These are phyloP conservation scores for Basipetospora sp. DNA, from an alignment of 2,329 filamentous ascomycete species.

Conservation along the genomic window DNA sequence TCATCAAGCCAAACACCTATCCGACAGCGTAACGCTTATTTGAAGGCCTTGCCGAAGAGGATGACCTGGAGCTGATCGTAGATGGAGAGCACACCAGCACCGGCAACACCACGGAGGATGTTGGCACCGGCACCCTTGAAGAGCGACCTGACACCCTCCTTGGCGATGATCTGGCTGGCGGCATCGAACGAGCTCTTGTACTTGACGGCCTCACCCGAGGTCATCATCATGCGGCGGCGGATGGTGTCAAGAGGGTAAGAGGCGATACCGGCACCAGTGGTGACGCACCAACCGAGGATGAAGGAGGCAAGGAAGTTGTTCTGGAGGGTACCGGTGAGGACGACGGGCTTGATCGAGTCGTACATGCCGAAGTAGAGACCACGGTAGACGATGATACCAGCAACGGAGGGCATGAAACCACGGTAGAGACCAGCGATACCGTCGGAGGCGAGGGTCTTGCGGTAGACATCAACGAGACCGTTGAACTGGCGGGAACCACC, in stretches of 20 bases:
- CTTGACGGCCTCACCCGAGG: slow-evolving; percentile 93
- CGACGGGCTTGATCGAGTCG: slow-evolving; percentile 98
- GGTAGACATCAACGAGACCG: slow-evolving; percentile 98
- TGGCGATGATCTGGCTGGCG: slow-evolving; percentile 88
- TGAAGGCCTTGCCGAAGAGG: slow-evolving; percentile 99
- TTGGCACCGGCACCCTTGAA: slow-evolving; percentile 99
- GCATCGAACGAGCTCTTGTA: slow-evolving; percentile 95
- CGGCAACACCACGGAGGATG: slow-evolving; percentile 99
- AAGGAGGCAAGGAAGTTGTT: slow-evolving; percentile 99
- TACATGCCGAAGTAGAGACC: slow-evolving; percentile 99
- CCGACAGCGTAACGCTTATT: slow-evolving; percentile 40
- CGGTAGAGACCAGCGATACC: slow-evolving; percentile 99
- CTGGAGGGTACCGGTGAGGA: slow-evolving; percentile 79
- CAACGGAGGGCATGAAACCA: slow-evolving; percentile 99
- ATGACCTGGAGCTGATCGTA: slow-evolving; percentile 99
- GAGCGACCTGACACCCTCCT: slow-evolving; percentile 95
- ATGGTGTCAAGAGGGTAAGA: slow-evolving; percentile 99
- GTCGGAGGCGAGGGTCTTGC: slow-evolving; percentile 97
- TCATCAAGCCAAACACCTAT: not conserved
- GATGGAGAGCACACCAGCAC: slow-evolving; percentile 99
- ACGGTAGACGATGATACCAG: slow-evolving; percentile 99
- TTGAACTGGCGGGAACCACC: slow-evolving; percentile 99
- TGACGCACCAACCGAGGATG: slow-evolving; percentile 95
- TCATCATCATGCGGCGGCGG: slow-evolving; percentile 99
- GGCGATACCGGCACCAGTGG: slow-evolving; percentile 99